These are phyloP conservation scores for Arthrocladium fulminans DNA, from an alignment of 2,329 filamentous ascomycete genomes.

Conservation along the genomic window DNA sequence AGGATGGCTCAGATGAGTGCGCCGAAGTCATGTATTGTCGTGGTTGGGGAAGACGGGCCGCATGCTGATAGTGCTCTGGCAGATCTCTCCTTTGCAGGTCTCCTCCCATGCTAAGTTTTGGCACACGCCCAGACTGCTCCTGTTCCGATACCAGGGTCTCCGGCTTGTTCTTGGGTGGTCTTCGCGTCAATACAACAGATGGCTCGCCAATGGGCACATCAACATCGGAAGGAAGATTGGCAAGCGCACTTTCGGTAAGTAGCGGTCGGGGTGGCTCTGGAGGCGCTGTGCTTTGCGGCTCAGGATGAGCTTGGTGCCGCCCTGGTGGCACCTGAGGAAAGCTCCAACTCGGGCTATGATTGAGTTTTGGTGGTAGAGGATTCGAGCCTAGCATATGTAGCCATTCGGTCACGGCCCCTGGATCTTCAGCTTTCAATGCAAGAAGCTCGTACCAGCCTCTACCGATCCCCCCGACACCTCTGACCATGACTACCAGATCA, in stretches of 20 bases:
- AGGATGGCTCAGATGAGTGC: slow-evolving; percentile 14
- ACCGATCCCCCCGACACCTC: slow-evolving; percentile 54
- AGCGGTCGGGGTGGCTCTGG: slow-evolving; percentile 31
- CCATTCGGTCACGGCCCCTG: slow-evolving; percentile 77
- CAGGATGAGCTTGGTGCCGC: slow-evolving; percentile 10
- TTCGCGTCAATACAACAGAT: slow-evolving; percentile 14
- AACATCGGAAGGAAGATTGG: slow-evolving; percentile 44
- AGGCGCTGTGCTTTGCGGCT: slow-evolving; percentile 8
- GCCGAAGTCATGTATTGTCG: slow-evolving; percentile 12
- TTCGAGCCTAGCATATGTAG: slow-evolving; percentile 67
- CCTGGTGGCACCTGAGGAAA: background rate
- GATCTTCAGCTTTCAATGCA: slow-evolving; percentile 64
- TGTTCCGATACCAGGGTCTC: background rate
- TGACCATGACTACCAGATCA: slow-evolving; percentile 79
- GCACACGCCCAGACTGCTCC: slow-evolving; percentile 8
- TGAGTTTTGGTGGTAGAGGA: slow-evolving; percentile 53
- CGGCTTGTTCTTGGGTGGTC: background rate
- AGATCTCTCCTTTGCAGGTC: slow-evolving; percentile 18
- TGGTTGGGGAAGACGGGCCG: background rate
- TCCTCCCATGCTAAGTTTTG: slow-evolving; percentile 19
- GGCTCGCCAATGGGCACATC: slow-evolving; percentile 52
- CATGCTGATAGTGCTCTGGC: slow-evolving; percentile 8
- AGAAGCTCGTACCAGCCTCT: slow-evolving; percentile 77
- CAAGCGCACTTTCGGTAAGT: slow-evolving; percentile 12
- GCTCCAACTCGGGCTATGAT: slow-evolving; percentile 46